Base-by-base conservation (phyloP, 1,284 basidiomycete genomes). In the Apiotrichum domesticum region DNA sequence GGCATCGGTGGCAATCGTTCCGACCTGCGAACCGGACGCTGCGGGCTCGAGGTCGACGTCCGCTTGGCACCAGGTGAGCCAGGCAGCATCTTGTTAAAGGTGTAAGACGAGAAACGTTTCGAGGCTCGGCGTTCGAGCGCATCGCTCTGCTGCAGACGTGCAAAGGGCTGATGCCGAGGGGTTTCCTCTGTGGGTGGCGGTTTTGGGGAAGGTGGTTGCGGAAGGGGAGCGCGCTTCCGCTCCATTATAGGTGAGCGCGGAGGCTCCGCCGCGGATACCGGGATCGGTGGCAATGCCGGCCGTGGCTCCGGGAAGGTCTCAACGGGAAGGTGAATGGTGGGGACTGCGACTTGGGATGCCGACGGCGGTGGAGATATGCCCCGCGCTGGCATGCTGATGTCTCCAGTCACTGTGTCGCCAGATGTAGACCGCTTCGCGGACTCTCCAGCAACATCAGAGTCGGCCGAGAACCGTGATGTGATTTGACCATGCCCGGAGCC, bases 91-190 rank as follows among this genome's bases (percentile, higher is more conserved):
- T 95, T 96, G 63, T 89, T 87, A 69, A 97, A 90, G 52, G 93
- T 91, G 73, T 96, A 98, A 1, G 88, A 88, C 54, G 93, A 97
- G 78, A 95, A 98, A 0, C 95, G 87, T 72, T 98, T 98, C 33
- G 90, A 94, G 3, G 95, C 95, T 43, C 95, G 82, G 9, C 95
- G 84, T 69, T 95, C 91, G 15, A 97, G 82, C 1, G 87, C 84
- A 64, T 96, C 93, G 45, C 85, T 85, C 63, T 87, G 85, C 73
- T 94, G 88, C 44, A 98, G 81, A 1, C 91, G 91, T 9, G 90
- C 90, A 13, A 98, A 93, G 54, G 84, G 87, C 44, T 35, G 50
- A 13, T 39, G 37, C 9, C 9, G 37, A 4, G 87, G 45, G 14
- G 52, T 45, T 11, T 49, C 59, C 34, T 54, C 52, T n/a, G 35